Evolutionary conservation across 805 yeast genomes (phyloP), one percentile per base, ranked within the genome.

Genomic region (Candida koratica): DNA sequence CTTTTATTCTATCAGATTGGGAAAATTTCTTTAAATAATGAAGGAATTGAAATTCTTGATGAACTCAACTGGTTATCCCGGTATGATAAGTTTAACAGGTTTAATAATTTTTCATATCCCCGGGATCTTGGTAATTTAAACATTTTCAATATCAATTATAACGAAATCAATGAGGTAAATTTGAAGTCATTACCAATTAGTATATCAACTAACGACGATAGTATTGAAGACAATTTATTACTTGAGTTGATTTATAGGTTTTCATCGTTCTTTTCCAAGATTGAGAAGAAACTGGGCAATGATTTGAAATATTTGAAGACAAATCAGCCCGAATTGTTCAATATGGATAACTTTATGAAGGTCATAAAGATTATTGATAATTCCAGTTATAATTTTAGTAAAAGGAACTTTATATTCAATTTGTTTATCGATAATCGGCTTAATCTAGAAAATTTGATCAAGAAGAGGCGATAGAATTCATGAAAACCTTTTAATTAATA

Each of bases 1-100:
- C 73, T 86, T 1, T 84, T 95, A 8, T 84, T 83, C 47, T 84
- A 75, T 47, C 84, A 77, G 0, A 59, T 90, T 22, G 96, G 96
- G 0, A 66, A 85, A 45, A 66, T 88, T 17, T 68, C 93, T 0
- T 69, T 70, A 15, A 85, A 95, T 0, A 64, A 62, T 11, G 87
- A 85, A 49, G 97, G 97, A 0, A 70, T 79, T 15, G 97, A 89
- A 52, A 77, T 88, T 11, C 61, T 89, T 38, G 95, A 86, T 51
- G 95, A 87, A 47, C 64, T 73, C 36, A 79, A 79, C 1, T 90
- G 97, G 97, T 46, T 43, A 6, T 45, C 51, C 45, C 25, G 52
- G 53, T 19, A 27, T 28, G 25, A 23, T 6, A 24, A 26, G 20
- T 15, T 18, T 8, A 10, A 34, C 16, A 37, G 38, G 14, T 28